Evolutionary conservation across 495 filamentous ascomycete species (phyloP), one percentile per base, ranked within the genome.

Genomic region (Podospora pseudoanserina): DNA sequence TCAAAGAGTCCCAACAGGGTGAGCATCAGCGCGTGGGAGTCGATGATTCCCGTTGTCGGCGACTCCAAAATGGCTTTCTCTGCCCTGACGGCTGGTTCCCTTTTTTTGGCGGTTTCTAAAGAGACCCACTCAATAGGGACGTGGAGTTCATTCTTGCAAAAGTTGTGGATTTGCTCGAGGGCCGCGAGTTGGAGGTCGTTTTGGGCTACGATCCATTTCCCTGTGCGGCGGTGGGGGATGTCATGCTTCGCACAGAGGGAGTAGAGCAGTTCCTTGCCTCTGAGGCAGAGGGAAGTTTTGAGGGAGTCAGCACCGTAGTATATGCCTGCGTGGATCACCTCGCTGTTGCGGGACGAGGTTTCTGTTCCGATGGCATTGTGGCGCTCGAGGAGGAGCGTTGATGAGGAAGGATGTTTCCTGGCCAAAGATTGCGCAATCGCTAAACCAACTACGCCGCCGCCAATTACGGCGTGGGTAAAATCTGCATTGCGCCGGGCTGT

Each of bases 191-290:
- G 91, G 53, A 81, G 78, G 9, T 81, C 79, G 60, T 86, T 88
- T 79, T 99, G 96, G 2, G 95, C 94, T 0, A 99, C 89, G 71
- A 99, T 89, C 93, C 96, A 97, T 83, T 99, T 99, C 58, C 92
- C 93, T 20, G 85, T 89, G 74, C 89, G 90, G 67, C 81, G 81
- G 80, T 93, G 85, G 0, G 90, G 89, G 64, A 98, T 90, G 54
- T 74, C 70, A 74, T 91, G 79, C 20, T 79, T 76, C 1, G 80
- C 74, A 83, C 94, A 97, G 62, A 94, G 86, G 11, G 83, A 82
- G 79, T 99, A 99, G 70, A 99, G 81, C 79, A 91, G 81, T 55
- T 89, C 72, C 63, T 87, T 86, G 66, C 95, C 95, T 58, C 78
- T 74, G 72, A 97, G 84, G 79, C 95, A 99, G 63, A 99, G 88